phyloP scores from a whole-genome alignment of 306 rosid species.

The Cucurbita maxima region DNA sequence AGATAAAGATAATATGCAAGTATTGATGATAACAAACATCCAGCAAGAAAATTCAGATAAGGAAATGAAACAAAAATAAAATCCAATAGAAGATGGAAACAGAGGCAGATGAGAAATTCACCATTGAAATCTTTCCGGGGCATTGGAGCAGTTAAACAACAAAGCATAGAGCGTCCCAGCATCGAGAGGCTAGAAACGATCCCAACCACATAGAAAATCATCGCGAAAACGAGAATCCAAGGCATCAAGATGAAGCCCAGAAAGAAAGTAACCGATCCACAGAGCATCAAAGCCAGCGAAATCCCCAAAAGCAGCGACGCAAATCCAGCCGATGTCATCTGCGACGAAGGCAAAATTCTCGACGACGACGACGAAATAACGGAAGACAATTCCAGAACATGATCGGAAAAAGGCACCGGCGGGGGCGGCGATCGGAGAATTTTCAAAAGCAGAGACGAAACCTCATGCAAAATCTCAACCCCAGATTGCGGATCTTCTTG shows the following conservation, averaged over 20 bases:
- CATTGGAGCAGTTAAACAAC: conserved; percentile 28
- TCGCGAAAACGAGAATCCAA: conserved; percentile 67
- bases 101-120: conserved; percentile 1
- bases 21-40: background rate
- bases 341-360: background rate
- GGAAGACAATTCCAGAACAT: background rate
- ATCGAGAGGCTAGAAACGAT: conserved; percentile 45
- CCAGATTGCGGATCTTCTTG: conserved; percentile 41
- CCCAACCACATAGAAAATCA: conserved; percentile 63
- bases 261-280: conserved; percentile 86
- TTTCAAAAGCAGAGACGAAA: conserved; percentile 50
- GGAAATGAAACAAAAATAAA: background rate
- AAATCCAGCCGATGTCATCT: conserved; percentile 30
- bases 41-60: background rate
- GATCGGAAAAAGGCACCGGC: conserved; percentile 17
- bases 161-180: conserved; percentile 56
- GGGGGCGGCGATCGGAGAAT: conserved; percentile 55
- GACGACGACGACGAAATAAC: background rate
- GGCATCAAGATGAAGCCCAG: conserved; percentile 87
- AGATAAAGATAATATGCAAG: background rate
- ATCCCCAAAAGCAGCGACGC: conserved; percentile 72
- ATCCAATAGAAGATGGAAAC: background rate
- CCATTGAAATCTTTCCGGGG: conserved; percentile 62
- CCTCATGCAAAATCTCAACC: conserved; percentile 46
- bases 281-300: conserved; percentile 73